These are phyloP conservation scores for grape (Vitis vinifera) DNA, from an alignment of 164 flowering plant species.

Conservation along the genomic window ASM3070453v1 NC_081822.1:18798501-18799000, in stretches of 20 bases:
- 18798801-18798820: slow-evolving; percentile 79
- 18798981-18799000: too few relatives aligned
- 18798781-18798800: slow-evolving; percentile 80
- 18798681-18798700: background rate
- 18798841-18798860: slow-evolving; percentile 86
- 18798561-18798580: background rate
- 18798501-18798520: too few relatives aligned
- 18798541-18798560: too few relatives aligned
- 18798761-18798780: background rate
- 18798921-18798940: slow-evolving; percentile 84
- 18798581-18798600: background rate
- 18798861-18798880: slow-evolving; percentile 91
- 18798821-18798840: slow-evolving; percentile 91
- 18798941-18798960: background rate
- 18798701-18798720: background rate
- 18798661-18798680: background rate
- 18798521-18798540: too few relatives aligned
- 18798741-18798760: background rate
- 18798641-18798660: background rate
- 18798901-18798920: slow-evolving; percentile 73
- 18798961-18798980: background rate
- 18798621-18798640: background rate
- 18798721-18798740: background rate
- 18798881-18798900: slow-evolving; percentile 82
- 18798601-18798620: background rate